phyloP scores from a whole-genome alignment of 495 filamentous ascomycete species.

The Neurospora cerealis region DNA sequence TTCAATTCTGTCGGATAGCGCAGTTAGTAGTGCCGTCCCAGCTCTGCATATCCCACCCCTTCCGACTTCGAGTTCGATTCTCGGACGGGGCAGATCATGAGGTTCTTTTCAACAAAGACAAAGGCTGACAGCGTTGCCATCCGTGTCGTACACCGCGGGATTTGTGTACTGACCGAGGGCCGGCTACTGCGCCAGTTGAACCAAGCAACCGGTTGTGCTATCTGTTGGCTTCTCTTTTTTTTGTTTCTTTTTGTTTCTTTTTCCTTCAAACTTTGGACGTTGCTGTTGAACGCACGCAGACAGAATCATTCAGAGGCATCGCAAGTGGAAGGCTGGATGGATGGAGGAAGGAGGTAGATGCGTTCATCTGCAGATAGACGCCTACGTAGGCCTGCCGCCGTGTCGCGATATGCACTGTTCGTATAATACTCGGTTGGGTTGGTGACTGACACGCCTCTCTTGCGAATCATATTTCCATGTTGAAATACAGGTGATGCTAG shows the following conservation, averaged over 20 bases:
- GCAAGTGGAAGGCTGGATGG: not conserved
- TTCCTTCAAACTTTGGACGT: not conserved
- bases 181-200: not conserved
- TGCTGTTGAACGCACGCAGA: not conserved
- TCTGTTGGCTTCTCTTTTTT: not conserved
- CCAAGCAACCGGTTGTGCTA: too few species aligned
- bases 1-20: not conserved
- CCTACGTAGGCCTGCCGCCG: not conserved
- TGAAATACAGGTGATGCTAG: not conserved
- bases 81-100: not conserved
- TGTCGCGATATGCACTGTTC: not conserved
- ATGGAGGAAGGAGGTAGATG: not conserved
- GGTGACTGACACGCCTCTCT: not conserved
- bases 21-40: not conserved
- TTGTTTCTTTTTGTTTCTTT: not conserved
- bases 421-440: not conserved
- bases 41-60: not conserved
- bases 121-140: not conserved
- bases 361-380: not conserved
- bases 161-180: not conserved
- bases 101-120: not conserved
- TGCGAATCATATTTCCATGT: not conserved
- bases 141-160: not conserved
- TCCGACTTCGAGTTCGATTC: not conserved
- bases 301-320: not conserved